Evolutionary conservation across 2,329 filamentous ascomycete genomes (phyloP), one percentile per base, ranked within the genome.

Genomic region (Amphichorda felina): DNA sequence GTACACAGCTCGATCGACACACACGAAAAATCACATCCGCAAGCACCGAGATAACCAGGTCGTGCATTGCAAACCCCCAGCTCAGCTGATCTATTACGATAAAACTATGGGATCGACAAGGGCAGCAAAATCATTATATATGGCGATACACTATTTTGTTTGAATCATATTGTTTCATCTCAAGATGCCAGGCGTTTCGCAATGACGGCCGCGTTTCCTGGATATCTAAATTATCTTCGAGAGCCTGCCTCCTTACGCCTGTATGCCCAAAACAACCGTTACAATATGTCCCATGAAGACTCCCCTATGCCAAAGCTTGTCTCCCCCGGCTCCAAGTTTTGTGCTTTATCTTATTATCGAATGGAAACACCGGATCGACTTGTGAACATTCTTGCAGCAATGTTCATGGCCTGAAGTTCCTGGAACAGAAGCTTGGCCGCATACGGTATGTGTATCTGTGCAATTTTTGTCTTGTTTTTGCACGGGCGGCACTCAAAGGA

Each of bases 401-500:
- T 96, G 60, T 96, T 96, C 91, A 98, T 98, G 34, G 87, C 81
- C 54, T 88, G 85, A 47, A 98, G 67, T 66, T 98, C 91, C 66
- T 98, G 91, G 79, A 98, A 98, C 34, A 98, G 75, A 34, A 98
- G 71, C 67, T 98, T 98, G 41, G 91, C 91, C 3, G 91, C 91
- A 55, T 98, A 98, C 0, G 91, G 91, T 45, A 98, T 94, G 57
- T 96, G 86, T 38, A 98, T 82, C 60, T 98, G 91, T 5, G 89
- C 91, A 57, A 98, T 96, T 66, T 85, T 87, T 43, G 89, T 95
- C 74, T 96, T 96, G 71, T 98, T 98, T 68, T 93, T 91, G 74
- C 91, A 98, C 24, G 91, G 86, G 38, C 91, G 77, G 61, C 91
- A 98, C 60, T 96, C 89, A 55, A 96, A 96, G 19, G 86, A 85